Conservation (phyloP, 176 grass and related monocot species). For the Aegilops bicornis region DNA sequence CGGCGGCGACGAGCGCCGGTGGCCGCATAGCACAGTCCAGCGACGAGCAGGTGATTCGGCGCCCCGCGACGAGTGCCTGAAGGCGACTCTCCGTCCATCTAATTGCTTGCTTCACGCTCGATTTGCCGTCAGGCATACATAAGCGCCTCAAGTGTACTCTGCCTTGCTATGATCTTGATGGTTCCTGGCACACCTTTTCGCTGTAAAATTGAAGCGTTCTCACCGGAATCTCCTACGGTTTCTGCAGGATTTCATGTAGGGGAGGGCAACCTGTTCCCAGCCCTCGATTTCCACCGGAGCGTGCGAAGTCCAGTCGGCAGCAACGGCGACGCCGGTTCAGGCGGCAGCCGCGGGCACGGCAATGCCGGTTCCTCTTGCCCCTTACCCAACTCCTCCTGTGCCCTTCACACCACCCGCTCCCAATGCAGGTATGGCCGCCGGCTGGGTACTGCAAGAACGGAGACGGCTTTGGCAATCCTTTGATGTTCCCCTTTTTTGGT, state of each 20-base stretch:
- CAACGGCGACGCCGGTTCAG: conserved; percentile 31
- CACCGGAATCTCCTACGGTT: background rate
- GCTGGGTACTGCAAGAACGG: background rate
- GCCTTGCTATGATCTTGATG: no score
- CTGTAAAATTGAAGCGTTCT: background rate
- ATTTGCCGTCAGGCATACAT: no score
- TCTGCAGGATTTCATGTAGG: conserved; percentile 48
- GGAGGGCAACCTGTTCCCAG: conserved; percentile 4
- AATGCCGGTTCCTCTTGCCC: conserved; percentile 98
- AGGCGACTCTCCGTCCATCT: background rate
- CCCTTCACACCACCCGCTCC: conserved; percentile 67
- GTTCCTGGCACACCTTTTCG: background rate
- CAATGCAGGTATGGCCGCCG: conserved; percentile 60
- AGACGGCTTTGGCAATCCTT: background rate
- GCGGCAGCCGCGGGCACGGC: conserved; percentile 46
- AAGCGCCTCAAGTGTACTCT: no score
- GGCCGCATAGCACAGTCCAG: background rate
- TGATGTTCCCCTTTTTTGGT: background rate
- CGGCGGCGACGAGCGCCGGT: background rate
- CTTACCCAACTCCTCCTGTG: conserved; percentile 71
- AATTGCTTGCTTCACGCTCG: background rate
- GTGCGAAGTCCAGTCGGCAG: background rate
- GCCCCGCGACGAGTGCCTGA: background rate
- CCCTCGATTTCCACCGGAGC: conserved; percentile 1
- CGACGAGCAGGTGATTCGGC: background rate